Conservation (phyloP, 768 basidiomycete species). For the Russula earlei region DNA sequence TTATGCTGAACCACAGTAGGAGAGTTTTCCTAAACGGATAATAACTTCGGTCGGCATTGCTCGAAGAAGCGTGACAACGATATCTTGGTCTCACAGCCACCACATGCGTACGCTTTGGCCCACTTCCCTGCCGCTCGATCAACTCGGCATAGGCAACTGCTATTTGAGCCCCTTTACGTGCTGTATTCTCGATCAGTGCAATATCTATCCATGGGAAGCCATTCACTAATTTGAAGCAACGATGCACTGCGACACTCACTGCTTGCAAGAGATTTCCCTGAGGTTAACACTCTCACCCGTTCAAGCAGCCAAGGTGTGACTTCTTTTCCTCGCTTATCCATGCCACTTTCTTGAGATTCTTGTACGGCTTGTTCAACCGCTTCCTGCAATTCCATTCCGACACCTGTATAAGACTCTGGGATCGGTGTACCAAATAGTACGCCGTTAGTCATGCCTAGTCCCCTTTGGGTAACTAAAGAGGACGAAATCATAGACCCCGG, state of each 20-base stretch:
- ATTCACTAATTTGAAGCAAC: not conserved
- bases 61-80: not conserved
- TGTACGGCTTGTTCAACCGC: slow-evolving; percentile 76
- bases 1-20: not conserved
- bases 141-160: slow-evolving; percentile 66
- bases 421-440: slow-evolving; percentile 86
- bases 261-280: slow-evolving; percentile 61
- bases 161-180: slow-evolving; percentile 67
- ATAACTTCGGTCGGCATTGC: not conserved
- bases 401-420: slow-evolving; percentile 59
- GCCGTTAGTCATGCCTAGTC: slow-evolving; percentile 67
- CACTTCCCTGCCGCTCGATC: slow-evolving; percentile 3
- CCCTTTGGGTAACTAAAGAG: slow-evolving; percentile 51
- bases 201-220: slow-evolving; percentile 43
- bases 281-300: slow-evolving; percentile 72
- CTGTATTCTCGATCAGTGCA: slow-evolving; percentile 84
- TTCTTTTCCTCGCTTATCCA: slow-evolving; percentile 76
- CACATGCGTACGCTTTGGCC: not conserved
- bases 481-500: not conserved
- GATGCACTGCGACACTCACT: slow-evolving; percentile 37
- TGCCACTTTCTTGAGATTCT: slow-evolving; percentile 75
- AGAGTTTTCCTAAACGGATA: not conserved
- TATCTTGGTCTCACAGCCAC: slow-evolving; percentile 10
- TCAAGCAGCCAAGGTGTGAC: slow-evolving; percentile 90
- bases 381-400: slow-evolving; percentile 60